These are phyloP conservation scores for Blattamonas nauphoetae DNA, from an alignment of 78 protist genomes.

Conservation along the genomic window DNA sequence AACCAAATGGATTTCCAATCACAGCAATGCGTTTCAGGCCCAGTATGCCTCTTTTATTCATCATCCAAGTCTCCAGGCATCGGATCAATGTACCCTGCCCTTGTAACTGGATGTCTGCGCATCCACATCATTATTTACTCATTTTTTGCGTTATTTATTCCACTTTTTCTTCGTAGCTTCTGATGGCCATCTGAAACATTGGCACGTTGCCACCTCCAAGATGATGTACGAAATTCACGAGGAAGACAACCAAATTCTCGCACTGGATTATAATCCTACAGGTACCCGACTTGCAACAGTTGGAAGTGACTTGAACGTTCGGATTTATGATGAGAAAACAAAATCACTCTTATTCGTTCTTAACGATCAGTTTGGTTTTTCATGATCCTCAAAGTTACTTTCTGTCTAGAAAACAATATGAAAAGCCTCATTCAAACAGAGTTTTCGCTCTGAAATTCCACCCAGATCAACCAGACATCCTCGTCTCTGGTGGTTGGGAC, in stretches of 20 bases:
- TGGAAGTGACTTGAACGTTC: constrained; percentile 21
- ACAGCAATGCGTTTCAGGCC: not conserved
- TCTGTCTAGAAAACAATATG: not conserved
- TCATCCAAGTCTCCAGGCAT: no score
- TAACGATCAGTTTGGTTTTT: not conserved
- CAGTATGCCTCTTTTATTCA: not conserved
- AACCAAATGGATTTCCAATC: not conserved
- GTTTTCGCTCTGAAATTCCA: constrained; percentile 13
- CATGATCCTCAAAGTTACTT: constrained; percentile 9
- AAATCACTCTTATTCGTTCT: not conserved
- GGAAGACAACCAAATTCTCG: constrained; percentile 17
- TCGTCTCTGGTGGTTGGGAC: constrained; percentile 42
- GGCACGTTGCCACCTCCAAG: not conserved
- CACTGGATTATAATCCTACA: constrained; percentile 12
- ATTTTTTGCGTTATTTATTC: no score
- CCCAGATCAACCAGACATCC: constrained; percentile 19
- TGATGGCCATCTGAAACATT: not conserved
- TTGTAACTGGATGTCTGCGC: not conserved
- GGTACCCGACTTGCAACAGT: constrained; percentile 27
- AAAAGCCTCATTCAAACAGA: not conserved
- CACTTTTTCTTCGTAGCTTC: not conserved
- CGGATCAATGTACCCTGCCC: not conserved
- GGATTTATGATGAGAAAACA: constrained; percentile 28
- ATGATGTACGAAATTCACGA: not conserved
- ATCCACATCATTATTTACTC: not conserved